Conservation (phyloP, 306 rosid species). For the Casuarina cunninghamiana region DNA sequence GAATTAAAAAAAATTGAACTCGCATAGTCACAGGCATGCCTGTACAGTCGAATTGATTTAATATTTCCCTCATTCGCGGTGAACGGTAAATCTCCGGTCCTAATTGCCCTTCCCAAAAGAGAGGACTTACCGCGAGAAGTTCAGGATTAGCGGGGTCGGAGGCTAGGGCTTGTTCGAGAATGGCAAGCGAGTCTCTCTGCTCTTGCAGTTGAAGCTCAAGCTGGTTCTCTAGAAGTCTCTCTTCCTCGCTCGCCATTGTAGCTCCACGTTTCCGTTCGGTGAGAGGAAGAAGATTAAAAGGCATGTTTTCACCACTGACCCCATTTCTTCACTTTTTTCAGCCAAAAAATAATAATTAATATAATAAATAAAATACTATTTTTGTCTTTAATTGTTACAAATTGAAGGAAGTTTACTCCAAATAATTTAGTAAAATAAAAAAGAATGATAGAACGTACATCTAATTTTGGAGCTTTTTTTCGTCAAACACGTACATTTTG, state of each 20-base stretch:
- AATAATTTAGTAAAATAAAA: too few relatives aligned
- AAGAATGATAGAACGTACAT: too few relatives aligned
- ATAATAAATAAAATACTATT: too few relatives aligned
- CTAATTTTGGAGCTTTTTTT: too few relatives aligned
- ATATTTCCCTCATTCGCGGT: background rate
- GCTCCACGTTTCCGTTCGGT: background rate
- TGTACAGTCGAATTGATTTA: background rate
- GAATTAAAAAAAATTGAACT: too few relatives aligned
- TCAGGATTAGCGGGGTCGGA: conserved; percentile 74
- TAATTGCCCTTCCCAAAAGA: background rate
- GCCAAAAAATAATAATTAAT: too few relatives aligned
- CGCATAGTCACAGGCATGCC: background rate
- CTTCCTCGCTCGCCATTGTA: conserved; percentile 77
- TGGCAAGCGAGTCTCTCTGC: conserved; percentile 73
- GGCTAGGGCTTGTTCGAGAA: conserved; percentile 62
- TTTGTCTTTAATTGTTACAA: too few relatives aligned
- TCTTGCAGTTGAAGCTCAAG: conserved; percentile 83
- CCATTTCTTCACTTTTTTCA: too few relatives aligned
- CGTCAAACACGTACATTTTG: too few relatives aligned
- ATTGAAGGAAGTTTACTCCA: too few relatives aligned
- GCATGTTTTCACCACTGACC: background rate
- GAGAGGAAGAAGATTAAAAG: background rate
- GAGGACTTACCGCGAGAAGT: conserved; percentile 53
- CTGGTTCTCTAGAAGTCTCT: conserved; percentile 83
- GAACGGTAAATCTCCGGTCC: background rate